Evolutionary conservation across 768 basidiomycete species (phyloP), one percentile per base, ranked within the genome.

Genomic region (Rubroboletus satanas): DNA sequence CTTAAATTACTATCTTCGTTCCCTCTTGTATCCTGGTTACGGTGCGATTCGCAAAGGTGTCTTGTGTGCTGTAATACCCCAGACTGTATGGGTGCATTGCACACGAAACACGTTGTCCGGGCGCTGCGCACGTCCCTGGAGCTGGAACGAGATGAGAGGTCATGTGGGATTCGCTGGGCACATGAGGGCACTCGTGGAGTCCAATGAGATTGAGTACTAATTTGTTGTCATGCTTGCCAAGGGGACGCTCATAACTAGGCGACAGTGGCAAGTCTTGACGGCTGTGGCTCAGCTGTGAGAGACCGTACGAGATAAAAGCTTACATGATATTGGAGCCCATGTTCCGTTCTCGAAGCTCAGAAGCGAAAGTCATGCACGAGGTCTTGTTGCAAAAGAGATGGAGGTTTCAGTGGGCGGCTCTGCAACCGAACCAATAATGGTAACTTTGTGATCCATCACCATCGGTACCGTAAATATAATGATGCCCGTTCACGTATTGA

Each of bases 391-490:
- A 56, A 65, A 67, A 64, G 42, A 39, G 55, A 52, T n/a, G 41
- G 31, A 11, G 44, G 33, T 45, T 37, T 21, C 44, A 49, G 28
- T 18, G 41, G 37, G 45, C n/a, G 42, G 54, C 49, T 12, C 14
- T 51, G 59, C 51, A 55, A 37, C 47, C 45, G 49, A 38, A 18
- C 56, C 62, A 53, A 53, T 57, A 62, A 65, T 51, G 56, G 64
- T 15, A 66, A 65, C 29, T 41, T 38, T 57, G 21, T 58, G 64
- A 66, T 66, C 55, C 47, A 62, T 62, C 54, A 56, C 56, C 61
- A 63, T 66, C 65, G 65, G 65, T 66, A 66, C 65, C 65, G 65
- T 66, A 68, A 66, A 12, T 61, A 45, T 45, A 68, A 66, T 66
- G 65, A 66, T 66, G 65, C 59, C 64, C 65, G 66, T 52, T 47